A percentile compares a stretch with the other conserved stretches of the same genome.
Evolutionary conservation across 306 rosid species (phyloP).

Genomic region (Dalbergia oliveri): DNA sequence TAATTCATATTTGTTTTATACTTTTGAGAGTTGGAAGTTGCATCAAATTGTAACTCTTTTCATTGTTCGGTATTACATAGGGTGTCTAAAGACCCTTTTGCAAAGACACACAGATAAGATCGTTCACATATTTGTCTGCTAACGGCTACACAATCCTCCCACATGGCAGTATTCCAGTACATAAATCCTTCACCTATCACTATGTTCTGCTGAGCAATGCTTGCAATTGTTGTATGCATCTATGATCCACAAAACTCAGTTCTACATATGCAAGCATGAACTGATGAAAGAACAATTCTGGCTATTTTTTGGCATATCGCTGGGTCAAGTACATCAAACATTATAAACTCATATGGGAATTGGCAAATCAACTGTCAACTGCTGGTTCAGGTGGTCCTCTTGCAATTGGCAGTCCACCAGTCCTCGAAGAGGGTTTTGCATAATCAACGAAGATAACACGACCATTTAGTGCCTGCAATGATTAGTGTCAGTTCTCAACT

Average conservation of each 20-base stretch:
- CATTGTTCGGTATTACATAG: too few species aligned
- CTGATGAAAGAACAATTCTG: slow-evolving; percentile 23
- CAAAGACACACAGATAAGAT: background rate
- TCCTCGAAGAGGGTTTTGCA: slow-evolving; percentile 66
- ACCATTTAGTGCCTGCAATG: slow-evolving; percentile 78
- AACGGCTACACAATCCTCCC: slow-evolving; percentile 3
- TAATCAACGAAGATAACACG: slow-evolving; percentile 85
- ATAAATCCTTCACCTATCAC: slow-evolving; percentile 26
- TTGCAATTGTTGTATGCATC: slow-evolving; percentile 22
- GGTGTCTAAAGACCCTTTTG: too few species aligned
- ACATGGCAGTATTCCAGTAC: slow-evolving; percentile 19
- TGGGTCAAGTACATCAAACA: slow-evolving; percentile 11
- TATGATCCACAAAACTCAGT: slow-evolving; percentile 29
- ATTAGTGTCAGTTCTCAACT: slow-evolving; percentile 36
- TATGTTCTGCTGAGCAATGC: slow-evolving; percentile 21
- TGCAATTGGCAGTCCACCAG: slow-evolving; percentile 71
- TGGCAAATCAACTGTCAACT: slow-evolving; percentile 34
- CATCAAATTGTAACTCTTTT: too few species aligned
- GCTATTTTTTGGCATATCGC: background rate
- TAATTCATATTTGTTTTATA: too few species aligned
- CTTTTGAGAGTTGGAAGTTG: too few species aligned
- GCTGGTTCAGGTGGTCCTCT: slow-evolving; percentile 82
- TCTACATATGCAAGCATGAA: slow-evolving; percentile 25
- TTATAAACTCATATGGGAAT: slow-evolving; percentile 21
- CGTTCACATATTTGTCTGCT: background rate